A percentile compares a stretch with the other conserved stretches of the same genome.
Conservation (phyloP, 2,329 filamentous ascomycete genomes). For the Pseudonectria buxi region DNA sequence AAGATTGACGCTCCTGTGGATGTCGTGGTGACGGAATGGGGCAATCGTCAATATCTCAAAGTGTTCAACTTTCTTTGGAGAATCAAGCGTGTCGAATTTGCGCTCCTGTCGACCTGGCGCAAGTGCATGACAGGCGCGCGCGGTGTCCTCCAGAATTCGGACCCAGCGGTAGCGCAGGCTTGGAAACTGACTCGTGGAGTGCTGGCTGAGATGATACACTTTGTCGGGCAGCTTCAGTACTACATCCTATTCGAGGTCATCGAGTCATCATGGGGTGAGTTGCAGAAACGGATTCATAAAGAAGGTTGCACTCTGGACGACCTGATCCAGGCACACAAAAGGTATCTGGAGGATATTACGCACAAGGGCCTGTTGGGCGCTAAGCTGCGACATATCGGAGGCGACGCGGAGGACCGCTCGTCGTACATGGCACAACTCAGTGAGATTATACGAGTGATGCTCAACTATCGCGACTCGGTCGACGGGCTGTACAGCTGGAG, state of each 20-base stretch:
- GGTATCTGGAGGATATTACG: constrained; percentile 88
- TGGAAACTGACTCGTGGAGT: constrained; percentile 89
- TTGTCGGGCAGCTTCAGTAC: constrained; percentile 93
- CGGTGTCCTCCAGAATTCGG: constrained; percentile 75
- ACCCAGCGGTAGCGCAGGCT: constrained; percentile 61
- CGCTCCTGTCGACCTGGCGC: constrained; percentile 82
- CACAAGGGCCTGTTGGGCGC: constrained; percentile 90
- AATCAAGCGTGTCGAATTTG: constrained; percentile 96
- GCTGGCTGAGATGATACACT: constrained; percentile 97
- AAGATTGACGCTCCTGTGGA: constrained; percentile 96
- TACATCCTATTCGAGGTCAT: constrained; percentile 99
- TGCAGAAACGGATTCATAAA: constrained; percentile 74
- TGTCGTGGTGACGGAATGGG: constrained; percentile 94
- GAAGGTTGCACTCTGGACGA: constrained; percentile 91
- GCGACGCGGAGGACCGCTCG: constrained; percentile 58
- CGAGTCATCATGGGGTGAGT: constrained; percentile 87
- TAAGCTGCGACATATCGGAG: constrained; percentile 38
- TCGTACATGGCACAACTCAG: constrained; percentile 87
- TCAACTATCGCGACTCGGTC: constrained; percentile 85
- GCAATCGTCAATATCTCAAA: constrained; percentile 92
- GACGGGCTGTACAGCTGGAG: constrained; percentile 93
- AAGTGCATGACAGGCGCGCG: constrained; percentile 92
- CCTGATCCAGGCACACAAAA: constrained; percentile 83
- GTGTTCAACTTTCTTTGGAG: constrained; percentile 99
- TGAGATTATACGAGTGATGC: constrained; percentile 88